phyloP scores from a whole-genome alignment of 2,329 filamentous ascomycete species.

The Epichloe aotearoae region DNA sequence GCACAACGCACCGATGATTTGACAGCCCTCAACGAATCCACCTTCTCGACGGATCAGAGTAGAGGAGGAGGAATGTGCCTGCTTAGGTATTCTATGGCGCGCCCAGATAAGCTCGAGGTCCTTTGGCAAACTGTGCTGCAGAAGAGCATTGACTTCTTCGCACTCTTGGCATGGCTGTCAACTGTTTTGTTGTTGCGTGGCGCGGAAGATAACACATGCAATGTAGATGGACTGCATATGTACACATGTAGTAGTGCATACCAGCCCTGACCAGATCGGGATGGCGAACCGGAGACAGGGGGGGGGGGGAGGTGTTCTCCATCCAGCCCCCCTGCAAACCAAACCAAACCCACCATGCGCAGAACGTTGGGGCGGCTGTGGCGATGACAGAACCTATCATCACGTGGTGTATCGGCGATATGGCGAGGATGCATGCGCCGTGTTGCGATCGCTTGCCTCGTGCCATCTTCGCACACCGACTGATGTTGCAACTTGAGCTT shows the following conservation, averaged over 20 bases:
- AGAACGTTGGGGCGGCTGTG: no score
- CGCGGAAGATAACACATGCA: neutral
- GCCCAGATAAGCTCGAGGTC: neutral
- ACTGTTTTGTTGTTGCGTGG: no score
- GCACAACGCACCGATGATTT: no score
- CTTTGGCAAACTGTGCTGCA: neutral
- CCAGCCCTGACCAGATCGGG: neutral
- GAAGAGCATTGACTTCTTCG: neutral
- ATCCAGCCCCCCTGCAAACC: neutral
- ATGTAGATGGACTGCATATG: neutral
- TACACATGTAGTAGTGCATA: neutral
- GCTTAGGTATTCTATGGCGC: no score
- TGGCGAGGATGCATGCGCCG: neutral
- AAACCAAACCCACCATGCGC: neutral
- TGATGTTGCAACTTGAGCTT: no score
- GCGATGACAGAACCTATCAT: no score
- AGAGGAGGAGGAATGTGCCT: no score
- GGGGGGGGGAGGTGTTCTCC: no score
- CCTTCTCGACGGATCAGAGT: no score
- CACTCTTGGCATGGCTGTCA: neutral
- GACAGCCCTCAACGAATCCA: neutral
- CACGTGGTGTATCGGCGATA: no score
- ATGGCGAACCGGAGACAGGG: neutral
- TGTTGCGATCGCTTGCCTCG: no score
- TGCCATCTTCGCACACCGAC: no score